Evolutionary conservation across 2,329 filamentous ascomycete genomes (phyloP).

Genomic region (Penicillium capsulatum): DNA sequence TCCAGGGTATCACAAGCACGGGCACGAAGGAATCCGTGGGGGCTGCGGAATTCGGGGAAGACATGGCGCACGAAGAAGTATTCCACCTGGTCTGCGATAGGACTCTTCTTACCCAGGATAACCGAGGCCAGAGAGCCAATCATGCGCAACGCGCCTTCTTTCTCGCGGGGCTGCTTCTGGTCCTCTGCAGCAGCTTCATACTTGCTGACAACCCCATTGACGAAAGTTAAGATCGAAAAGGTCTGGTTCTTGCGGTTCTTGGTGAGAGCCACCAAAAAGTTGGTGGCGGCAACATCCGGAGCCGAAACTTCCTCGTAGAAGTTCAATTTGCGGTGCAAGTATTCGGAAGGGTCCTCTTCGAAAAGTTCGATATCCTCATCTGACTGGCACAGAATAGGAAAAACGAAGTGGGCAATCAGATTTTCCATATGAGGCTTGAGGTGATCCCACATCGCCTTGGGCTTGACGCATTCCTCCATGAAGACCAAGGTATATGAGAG

Average conservation of each 20-base stretch:
- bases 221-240: conserved; percentile 88
- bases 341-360: conserved; percentile 90
- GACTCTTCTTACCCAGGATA: conserved; percentile 95
- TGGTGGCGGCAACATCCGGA: conserved; percentile 91
- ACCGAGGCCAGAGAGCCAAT: conserved; percentile 92
- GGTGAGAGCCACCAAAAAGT: conserved; percentile 91
- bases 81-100: conserved; percentile 94
- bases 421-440: conserved; percentile 91
- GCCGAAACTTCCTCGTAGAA: conserved; percentile 96
- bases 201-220: conserved; percentile 90
- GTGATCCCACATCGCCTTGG: conserved; percentile 93
- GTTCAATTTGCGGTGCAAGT: conserved; percentile 93
- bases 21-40: conserved; percentile 86
- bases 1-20: conserved; percentile 95
- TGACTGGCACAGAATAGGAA: conserved; percentile 88
- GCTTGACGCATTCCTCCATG: conserved; percentile 94
- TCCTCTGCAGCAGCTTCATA: conserved; percentile 81
- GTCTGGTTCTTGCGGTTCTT: conserved; percentile 94
- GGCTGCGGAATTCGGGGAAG: conserved; percentile 93
- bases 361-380: conserved; percentile 93
- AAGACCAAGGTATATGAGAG: conserved; percentile 91
- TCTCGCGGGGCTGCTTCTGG: conserved; percentile 89
- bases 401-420: conserved; percentile 89
- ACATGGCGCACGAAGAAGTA: conserved; percentile 98
- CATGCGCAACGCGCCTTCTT: conserved; percentile 95